Evolutionary conservation across 2,329 filamentous ascomycete genomes (phyloP), one percentile per base, ranked within the genome.

Genomic region (Cordyceps pruinosa): DNA sequence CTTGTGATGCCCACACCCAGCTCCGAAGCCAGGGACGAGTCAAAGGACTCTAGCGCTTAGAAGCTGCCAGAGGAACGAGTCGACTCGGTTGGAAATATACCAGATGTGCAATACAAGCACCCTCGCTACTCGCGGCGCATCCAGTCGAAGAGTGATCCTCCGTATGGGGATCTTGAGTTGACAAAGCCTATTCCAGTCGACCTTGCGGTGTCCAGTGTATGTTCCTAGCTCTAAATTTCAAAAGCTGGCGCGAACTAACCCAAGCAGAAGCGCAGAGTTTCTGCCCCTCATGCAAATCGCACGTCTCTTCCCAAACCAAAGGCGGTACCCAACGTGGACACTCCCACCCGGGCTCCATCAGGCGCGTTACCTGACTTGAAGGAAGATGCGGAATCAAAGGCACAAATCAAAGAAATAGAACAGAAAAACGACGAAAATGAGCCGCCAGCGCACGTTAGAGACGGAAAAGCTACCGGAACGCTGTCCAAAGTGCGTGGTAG

Each of bases 121-220:
- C 72, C 72, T 12, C 66, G 66, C 28, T 77, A 78, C 58, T 76
- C 72, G 47, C 70, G 75, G n/a, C 70, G 75, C 37, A 67, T 74
- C 23, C 73, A 78, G 59, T 78, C 75, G 47, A 78, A 74, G 63
- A 79, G 77, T 60, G 76, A 79, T 62, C 75, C 75, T 32, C 66
- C 63, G 2, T 65, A 68, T 15, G 53, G 51, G 42, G 61, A 62
- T 8, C 57, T 63, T 7, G 67, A 68, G 32, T 17, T 46, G 35
- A 19, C 48, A 35, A 32, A 55, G 35, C 41, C 55, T 26, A 21
- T 41, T 15, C 47, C 32, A 28, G 10, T 51, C 34, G 30, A 37
- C 5, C 25, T 23, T n/a, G 7, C 23, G 13, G 17, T 37, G 9
- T 34, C 54, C n/a, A 50, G 34, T 56, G 54, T 56, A 48, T 32